phyloP scores from a whole-genome alignment of 2,329 filamentous ascomycete genomes.

The Tolypocladium guangdongense region DNA sequence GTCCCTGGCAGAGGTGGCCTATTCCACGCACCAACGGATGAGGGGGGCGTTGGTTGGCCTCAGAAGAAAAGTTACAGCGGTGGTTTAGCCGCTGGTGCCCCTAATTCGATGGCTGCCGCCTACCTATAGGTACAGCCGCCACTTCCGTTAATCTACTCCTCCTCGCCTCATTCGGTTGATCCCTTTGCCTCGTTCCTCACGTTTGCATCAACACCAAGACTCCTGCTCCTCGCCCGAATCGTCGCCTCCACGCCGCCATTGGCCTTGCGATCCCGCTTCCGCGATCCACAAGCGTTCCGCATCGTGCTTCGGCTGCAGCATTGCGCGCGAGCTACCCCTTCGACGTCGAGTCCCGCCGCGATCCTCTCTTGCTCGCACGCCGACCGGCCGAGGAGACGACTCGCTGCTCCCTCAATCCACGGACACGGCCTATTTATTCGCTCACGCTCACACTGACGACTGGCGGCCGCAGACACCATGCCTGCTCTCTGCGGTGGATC shows the following conservation, averaged over 20 bases:
- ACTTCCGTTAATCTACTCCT: background rate
- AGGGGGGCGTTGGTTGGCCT: background rate
- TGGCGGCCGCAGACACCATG: background rate
- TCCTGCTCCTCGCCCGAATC: background rate
- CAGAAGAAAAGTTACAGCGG: background rate
- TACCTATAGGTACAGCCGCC: background rate
- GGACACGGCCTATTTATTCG: background rate
- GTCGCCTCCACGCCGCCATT: background rate
- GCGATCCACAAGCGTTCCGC: background rate
- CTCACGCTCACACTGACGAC: background rate
- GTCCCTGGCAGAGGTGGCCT: background rate
- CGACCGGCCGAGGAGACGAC: background rate
- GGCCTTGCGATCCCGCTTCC: background rate
- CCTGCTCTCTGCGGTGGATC: slow-evolving; percentile 51
- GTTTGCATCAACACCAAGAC: background rate
- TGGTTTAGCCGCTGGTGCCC: background rate
- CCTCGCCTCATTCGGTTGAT: background rate
- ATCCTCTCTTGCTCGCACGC: background rate
- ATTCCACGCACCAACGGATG: too few relatives aligned
- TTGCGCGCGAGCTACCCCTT: background rate
- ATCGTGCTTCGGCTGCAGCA: background rate
- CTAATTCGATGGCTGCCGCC: background rate
- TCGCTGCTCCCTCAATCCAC: background rate
- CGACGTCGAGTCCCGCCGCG: background rate
- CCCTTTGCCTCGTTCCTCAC: background rate